Base-by-base conservation (phyloP, 192 early-diverging fungal species). In the Coemansia sp. region DNA sequence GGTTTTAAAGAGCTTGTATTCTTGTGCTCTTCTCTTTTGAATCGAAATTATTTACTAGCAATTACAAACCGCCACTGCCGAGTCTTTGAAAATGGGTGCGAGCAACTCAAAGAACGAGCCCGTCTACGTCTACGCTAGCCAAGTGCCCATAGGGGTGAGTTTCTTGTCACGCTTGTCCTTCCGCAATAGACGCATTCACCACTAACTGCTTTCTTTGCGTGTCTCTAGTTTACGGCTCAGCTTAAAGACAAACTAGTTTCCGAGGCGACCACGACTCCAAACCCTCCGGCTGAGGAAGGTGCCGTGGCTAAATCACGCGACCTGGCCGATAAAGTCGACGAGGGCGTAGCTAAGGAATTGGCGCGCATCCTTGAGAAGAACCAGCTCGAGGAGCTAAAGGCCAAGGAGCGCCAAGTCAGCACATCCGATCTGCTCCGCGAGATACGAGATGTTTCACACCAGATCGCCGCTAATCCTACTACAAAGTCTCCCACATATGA, bases 81-180 rank as follows among this genome's bases (percentile, higher is more conserved):
- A 18, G 15, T 5, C 12, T 44, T 44, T 44, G 38, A 77, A 67
- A 61, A 84, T 84, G 81, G 81, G 81, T 38, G 70, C 81, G 22
- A 66, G 70, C 64, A 84, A 84, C 55, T 84, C 81, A 18, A 84
- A 85, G 65, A 54, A 73, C 15, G 78, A 80, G 65, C 72, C 72
- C n/a, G 78, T 80, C 18, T 73, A 79, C 52, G 60, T 85, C 44
- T 85, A 85, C 63, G 72, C 68, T 41, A 68, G 63, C 70, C 63
- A 72, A 24, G 66, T 85, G 5, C 78, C 82, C 8, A 69, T 85
- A 41, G 78, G 75, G 24, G 82, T 80, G 80, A 85, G 82, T 80
- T 44, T 31, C 15, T 20, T 49, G 8, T 5, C 18, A 9, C 57
- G 1, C 2, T 2, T 34, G 33, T 1, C 31, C 36, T 8, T 36